These are phyloP conservation scores for Piloderma croceum DNA, from an alignment of 768 basidiomycete genomes.

Conservation along the genomic window DNA sequence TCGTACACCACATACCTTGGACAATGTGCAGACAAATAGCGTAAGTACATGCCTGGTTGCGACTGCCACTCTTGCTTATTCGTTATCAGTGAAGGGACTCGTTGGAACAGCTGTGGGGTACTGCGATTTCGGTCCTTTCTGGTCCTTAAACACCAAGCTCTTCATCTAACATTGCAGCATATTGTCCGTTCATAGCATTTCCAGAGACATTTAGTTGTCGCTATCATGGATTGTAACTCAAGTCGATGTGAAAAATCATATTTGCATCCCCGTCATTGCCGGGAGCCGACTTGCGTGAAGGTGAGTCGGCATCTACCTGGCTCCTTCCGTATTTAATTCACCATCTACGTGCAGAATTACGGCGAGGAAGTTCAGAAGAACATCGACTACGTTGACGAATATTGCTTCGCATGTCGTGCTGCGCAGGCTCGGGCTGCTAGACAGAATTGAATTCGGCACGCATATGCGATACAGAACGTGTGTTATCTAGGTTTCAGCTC, in stretches of 20 bases:
- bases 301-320: constrained; percentile 35
- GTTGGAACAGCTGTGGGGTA: constrained; percentile 69
- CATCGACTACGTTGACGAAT: constrained; percentile 66
- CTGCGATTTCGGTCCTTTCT: no score
- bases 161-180: constrained; percentile 9
- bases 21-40: constrained; percentile 73
- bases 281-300: constrained; percentile 46
- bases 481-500: no score
- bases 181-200: constrained; percentile 50
- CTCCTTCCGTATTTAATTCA: constrained; percentile 9
- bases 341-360: constrained; percentile 43
- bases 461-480: no score
- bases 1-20: not conserved
- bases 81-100: constrained; percentile 61
- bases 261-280: constrained; percentile 53
- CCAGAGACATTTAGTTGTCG: constrained; percentile 67
- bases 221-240: constrained; percentile 72
- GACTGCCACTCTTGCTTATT: constrained; percentile 10
- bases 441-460: no score
- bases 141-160: no score
- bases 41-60: constrained; percentile 39
- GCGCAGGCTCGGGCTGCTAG: constrained; percentile 28
- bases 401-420: constrained; percentile 63
- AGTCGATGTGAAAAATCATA: constrained; percentile 57
- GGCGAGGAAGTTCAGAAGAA: constrained; percentile 64